Conservation (phyloP, 2,329 filamentous ascomycete species). For the Claviceps capensis region DNA sequence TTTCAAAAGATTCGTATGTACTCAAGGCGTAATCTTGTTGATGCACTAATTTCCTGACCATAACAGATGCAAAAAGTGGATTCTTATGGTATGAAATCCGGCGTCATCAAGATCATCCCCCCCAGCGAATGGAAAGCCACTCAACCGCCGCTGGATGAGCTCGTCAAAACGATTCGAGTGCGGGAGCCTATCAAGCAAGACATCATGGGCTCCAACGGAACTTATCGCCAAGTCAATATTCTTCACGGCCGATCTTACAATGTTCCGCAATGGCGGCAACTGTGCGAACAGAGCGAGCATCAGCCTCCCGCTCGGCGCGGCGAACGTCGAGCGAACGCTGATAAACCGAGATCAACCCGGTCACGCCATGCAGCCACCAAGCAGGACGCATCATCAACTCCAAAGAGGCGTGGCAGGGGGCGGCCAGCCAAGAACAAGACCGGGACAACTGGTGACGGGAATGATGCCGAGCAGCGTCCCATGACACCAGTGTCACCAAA, state of each 20-base stretch:
- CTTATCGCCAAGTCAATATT: conserved; percentile 93
- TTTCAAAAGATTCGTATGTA: conserved; percentile 75
- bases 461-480: conserved; percentile 35
- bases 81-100: conserved; percentile 91
- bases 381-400: conserved; percentile 16
- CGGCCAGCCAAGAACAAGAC: conserved; percentile 24
- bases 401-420: conserved; percentile 27
- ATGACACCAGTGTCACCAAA: conserved; percentile 46
- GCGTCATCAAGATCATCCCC: conserved; percentile 91
- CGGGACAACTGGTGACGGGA: conserved; percentile 23
- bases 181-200: conserved; percentile 97
- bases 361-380: conserved; percentile 23
- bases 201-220: conserved; percentile 89
- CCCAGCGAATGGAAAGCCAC: conserved; percentile 84
- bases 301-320: conserved; percentile 87
- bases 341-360: conserved; percentile 33
- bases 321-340: conserved; percentile 53
- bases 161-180: conserved; percentile 82
- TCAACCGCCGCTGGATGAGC: conserved; percentile 65
- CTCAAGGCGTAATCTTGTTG: background rate
- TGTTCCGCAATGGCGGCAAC: conserved; percentile 83
- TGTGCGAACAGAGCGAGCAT: conserved; percentile 90
- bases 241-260: conserved; percentile 95
- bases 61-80: conserved; percentile 66
- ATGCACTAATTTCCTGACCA: conserved; percentile 14